A percentile compares a stretch with the other conserved stretches of the same genome.
phyloP scores from a whole-genome alignment of 768 basidiomycete genomes.

The Lentinula boryana region DNA sequence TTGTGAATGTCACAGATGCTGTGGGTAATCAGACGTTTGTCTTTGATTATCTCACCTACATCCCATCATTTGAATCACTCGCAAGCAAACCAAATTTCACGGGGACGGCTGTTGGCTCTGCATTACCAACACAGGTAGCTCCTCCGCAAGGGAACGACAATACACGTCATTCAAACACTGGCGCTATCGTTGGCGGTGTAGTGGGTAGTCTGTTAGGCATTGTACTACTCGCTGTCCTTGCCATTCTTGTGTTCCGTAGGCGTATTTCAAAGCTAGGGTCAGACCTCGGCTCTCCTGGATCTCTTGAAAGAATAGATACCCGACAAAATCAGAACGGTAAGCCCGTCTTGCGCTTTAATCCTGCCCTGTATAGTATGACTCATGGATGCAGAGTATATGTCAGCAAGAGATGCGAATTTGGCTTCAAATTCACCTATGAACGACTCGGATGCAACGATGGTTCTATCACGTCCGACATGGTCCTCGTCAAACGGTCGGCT shows the following conservation, averaged over 20 bases:
- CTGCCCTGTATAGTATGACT: neutral
- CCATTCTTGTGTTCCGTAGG: neutral
- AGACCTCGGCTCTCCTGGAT: neutral
- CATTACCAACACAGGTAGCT: neutral
- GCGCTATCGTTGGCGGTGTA: neutral
- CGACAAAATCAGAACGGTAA: neutral
- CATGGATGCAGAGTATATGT: neutral
- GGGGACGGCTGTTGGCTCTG: neutral
- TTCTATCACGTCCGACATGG: neutral
- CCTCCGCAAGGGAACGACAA: neutral
- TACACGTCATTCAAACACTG: neutral
- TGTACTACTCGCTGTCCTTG: neutral
- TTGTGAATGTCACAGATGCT: neutral
- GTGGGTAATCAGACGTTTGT: neutral
- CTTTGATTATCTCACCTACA: neutral
- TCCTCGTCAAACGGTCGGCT: neutral
- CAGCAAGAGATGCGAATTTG: neutral
- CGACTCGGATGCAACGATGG: neutral
- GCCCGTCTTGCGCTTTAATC: neutral
- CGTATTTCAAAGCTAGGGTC: neutral
- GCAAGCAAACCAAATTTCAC: conserved; percentile 3
- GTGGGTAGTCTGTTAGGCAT: neutral
- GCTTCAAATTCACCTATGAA: neutral
- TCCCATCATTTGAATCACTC: neutral
- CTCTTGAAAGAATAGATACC: neutral